Base-by-base conservation (phyloP, 2,329 filamentous ascomycete genomes). In the Fusarium austroafricanum region DNA sequence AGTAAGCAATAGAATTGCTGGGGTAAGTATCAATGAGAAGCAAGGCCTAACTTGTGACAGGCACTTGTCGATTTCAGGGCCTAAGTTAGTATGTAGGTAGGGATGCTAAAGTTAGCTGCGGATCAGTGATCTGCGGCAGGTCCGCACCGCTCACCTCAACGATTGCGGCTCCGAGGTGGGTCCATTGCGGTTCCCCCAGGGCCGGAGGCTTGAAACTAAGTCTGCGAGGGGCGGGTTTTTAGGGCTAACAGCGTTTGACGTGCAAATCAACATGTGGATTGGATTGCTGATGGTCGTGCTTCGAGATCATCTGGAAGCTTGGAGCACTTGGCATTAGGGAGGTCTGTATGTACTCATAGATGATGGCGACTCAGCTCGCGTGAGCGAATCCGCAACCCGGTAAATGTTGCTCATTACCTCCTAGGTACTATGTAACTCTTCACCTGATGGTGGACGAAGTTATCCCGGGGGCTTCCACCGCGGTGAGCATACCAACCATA, bases 101-200 rank as follows among this genome's bases (percentile, higher is more conserved):
- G 29, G 29, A 31, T 35, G 7, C 39, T 31, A 44, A 17, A 44
- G 11, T 15, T 64, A 73, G 71, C 61, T 68, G 71, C 71, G 71
- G 71, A 73, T 73, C 71, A 73, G 61, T 33, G 71, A 73, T 74
- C 66, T 70, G 58, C 68, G 49, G 62, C 71, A 68, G 62, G 43
- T 60, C 29, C 29, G 11, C 29, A 31, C 29, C 11, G 29, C 29
- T 11, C 29, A 12, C 12, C 31, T 33, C 39, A 66, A 57, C 56
- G 61, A 69, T 68, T 74, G 72, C 72, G 72, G 72, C 61, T 74
- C 72, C 72, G 72, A 74, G 45, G 72, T 74, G 72, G 72, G 68
- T 49, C 67, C 21, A 39, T 49, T 74, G 71, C 71, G 71, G 71
- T 67, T 73, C 71, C 71, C 71, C 68, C 71, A 62, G 70, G 61